These are phyloP conservation scores for Davidsoniella australis DNA, from an alignment of 2,329 filamentous ascomycete species.

Conservation along the genomic window DNA sequence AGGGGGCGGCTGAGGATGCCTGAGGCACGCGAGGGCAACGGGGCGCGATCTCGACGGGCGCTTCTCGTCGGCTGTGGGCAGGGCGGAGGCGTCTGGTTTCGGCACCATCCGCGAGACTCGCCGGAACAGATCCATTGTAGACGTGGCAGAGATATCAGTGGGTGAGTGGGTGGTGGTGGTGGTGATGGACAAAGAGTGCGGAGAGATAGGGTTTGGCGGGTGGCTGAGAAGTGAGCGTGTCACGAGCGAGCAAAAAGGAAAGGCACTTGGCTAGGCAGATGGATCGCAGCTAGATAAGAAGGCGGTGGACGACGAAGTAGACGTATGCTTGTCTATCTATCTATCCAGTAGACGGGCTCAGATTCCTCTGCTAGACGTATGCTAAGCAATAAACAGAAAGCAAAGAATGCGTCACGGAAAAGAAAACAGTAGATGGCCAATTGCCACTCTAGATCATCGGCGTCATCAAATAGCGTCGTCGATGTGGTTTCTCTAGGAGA, in stretches of 20 bases:
- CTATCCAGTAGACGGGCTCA: background rate
- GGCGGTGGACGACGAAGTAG: too few relatives aligned
- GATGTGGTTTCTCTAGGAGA: too few relatives aligned
- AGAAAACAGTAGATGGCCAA: background rate
- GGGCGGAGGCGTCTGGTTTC: constrained; percentile 23
- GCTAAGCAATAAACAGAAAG: background rate
- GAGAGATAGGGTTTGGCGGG: background rate
- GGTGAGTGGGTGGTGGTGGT: too few relatives aligned
- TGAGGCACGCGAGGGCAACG: constrained; percentile 35
- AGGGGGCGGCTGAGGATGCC: constrained; percentile 77
- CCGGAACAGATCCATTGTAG: constrained; percentile 39
- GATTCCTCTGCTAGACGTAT: too few relatives aligned
- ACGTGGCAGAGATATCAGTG: background rate
- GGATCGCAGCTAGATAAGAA: background rate
- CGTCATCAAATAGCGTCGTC: too few relatives aligned
- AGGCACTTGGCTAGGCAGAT: too few relatives aligned
- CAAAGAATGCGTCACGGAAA: background rate
- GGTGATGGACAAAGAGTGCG: background rate
- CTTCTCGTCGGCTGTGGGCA: constrained; percentile 37
- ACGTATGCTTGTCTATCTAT: background rate
- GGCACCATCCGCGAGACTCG: constrained; percentile 36
- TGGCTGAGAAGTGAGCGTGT: background rate
- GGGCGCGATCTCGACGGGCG: constrained; percentile 23
- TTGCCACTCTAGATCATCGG: too few relatives aligned
- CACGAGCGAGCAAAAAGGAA: too few relatives aligned